These are phyloP conservation scores for Castanea sativa DNA, from an alignment of 306 rosid species.

Conservation along the genomic window DNA sequence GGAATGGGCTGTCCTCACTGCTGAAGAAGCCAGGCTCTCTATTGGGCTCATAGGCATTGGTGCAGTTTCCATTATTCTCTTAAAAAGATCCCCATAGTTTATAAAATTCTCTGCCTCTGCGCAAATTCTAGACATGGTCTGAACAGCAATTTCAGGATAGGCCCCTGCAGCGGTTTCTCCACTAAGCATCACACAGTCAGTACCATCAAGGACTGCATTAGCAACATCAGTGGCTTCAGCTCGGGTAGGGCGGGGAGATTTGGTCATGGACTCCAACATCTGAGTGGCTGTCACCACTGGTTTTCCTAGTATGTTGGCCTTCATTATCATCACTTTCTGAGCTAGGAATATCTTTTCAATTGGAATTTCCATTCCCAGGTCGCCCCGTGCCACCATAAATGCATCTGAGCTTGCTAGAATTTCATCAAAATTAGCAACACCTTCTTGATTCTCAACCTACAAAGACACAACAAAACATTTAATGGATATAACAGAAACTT, in stretches of 20 bases:
- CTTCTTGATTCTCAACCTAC: slow-evolving; percentile 48
- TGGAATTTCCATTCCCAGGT: slow-evolving; percentile 50
- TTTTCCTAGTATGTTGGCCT: slow-evolving; percentile 40
- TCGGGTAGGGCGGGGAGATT: slow-evolving; percentile 41
- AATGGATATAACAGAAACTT: not conserved
- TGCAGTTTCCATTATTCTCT: slow-evolving; percentile 11
- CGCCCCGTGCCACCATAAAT: slow-evolving; percentile 48
- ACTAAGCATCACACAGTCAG: slow-evolving; percentile 42
- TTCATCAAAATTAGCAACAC: slow-evolving; percentile 38
- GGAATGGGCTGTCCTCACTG: slow-evolving; percentile 25
- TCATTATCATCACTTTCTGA: slow-evolving; percentile 40
- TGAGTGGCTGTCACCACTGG: slow-evolving; percentile 47
- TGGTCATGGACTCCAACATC: slow-evolving; percentile 46
- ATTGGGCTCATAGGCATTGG: slow-evolving; percentile 27
- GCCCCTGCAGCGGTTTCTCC: slow-evolving; percentile 44
- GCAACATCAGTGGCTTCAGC: slow-evolving; percentile 60
- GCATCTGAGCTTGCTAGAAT: slow-evolving; percentile 47
- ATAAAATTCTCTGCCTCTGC: slow-evolving; percentile 32
- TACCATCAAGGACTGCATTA: slow-evolving; percentile 51
- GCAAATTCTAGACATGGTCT: slow-evolving; percentile 39
- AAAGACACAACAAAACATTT: not conserved
- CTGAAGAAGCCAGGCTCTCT: slow-evolving; percentile 40
- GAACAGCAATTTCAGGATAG: slow-evolving; percentile 38
- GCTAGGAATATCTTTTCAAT: slow-evolving; percentile 44
- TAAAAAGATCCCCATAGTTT: slow-evolving; percentile 19